Evolutionary conservation across 1,284 basidiomycete genomes (phyloP).

Genomic region (Leccinum fuscescens): DNA sequence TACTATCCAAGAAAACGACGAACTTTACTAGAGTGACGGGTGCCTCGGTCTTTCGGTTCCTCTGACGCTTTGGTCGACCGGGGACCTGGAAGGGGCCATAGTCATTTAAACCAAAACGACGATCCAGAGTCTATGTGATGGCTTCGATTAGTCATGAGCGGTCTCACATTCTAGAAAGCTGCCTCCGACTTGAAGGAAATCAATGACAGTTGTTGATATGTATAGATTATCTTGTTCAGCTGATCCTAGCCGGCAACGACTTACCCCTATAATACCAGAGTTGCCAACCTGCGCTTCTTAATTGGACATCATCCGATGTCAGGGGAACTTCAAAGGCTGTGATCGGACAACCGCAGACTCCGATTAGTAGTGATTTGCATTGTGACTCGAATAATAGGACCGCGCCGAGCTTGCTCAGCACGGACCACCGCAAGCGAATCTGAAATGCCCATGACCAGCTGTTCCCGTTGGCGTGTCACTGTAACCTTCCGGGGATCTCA

Average conservation of each 20-base stretch:
- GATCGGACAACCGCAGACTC: background rate
- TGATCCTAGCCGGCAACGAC: background rate
- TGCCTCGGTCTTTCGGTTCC: background rate
- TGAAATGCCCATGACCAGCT: background rate
- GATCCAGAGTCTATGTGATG: background rate
- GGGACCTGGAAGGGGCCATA: constrained; percentile 2
- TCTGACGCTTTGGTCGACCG: constrained; percentile 2
- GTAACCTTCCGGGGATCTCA: constrained; percentile 1
- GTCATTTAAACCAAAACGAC: constrained; percentile 8
- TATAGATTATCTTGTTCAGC: background rate
- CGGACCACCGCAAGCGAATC: background rate
- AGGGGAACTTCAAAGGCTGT: background rate
- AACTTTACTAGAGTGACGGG: background rate
- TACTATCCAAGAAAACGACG: background rate
- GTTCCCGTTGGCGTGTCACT: background rate
- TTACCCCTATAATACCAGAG: background rate
- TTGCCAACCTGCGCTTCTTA: background rate
- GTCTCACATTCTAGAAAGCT: background rate
- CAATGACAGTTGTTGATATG: background rate
- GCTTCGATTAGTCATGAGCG: background rate
- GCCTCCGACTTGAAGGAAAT: background rate
- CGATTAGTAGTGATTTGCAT: background rate
- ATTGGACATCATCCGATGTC: background rate
- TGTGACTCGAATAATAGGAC: background rate
- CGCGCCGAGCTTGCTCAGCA: background rate